Conservation (phyloP, 768 basidiomycete species). For the Boletus rubropictus region DNA sequence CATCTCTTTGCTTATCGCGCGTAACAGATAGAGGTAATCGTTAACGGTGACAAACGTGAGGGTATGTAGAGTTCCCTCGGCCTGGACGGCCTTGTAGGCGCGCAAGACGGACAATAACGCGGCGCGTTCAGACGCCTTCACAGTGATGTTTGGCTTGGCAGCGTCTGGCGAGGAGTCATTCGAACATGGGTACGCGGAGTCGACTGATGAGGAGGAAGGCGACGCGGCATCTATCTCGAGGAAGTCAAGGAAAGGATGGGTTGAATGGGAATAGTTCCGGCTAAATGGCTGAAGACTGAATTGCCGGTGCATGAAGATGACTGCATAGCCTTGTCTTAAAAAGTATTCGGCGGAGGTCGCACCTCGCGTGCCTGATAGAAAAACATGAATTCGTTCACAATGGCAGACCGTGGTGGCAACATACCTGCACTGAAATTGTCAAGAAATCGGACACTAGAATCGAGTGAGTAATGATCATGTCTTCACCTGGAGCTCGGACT, state of each 20-base stretch:
- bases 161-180: constrained; percentile 27
- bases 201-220: constrained; percentile 14
- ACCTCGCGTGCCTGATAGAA: constrained; percentile 78
- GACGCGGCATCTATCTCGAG: constrained; percentile 54
- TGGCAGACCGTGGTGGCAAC: constrained; percentile 17
- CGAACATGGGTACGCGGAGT: constrained; percentile 19
- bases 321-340: constrained; percentile 87
- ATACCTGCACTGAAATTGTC: constrained; percentile 97
- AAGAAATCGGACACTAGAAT: constrained; percentile 84
- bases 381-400: not conserved
- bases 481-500: constrained; percentile 34
- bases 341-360: constrained; percentile 99
- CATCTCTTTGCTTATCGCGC: constrained; percentile 77
- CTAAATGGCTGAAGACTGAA: constrained; percentile 98
- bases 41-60: constrained; percentile 91
- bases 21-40: constrained; percentile 91
- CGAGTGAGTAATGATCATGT: constrained; percentile 15
- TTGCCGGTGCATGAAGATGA: constrained; percentile 98
- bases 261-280: constrained; percentile 95
- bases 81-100: constrained; percentile 76
- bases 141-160: constrained; percentile 49
- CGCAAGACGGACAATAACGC: constrained; percentile 68
- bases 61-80: constrained; percentile 69
- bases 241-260: constrained; percentile 96
- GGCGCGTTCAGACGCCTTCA: constrained; percentile 57